Evolutionary conservation across 2,329 filamentous ascomycete genomes (phyloP).

Genomic region (Aspergillus viridinutans): DNA sequence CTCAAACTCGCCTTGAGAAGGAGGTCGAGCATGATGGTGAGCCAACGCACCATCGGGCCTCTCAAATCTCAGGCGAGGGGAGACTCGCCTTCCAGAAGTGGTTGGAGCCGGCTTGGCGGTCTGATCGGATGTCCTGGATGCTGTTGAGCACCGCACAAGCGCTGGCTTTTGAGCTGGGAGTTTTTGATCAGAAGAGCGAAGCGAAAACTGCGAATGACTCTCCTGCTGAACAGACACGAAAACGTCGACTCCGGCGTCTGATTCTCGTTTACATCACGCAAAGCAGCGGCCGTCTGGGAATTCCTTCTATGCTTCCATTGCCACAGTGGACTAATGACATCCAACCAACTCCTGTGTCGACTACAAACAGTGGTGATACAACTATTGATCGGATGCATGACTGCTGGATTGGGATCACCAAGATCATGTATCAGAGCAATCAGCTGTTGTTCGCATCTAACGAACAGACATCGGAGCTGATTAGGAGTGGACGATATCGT

Average conservation of each 20-base stretch:
- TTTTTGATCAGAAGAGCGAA: constrained; percentile 87
- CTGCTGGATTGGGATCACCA: constrained; percentile 91
- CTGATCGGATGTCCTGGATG: constrained; percentile 98
- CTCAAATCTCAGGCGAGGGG: constrained; percentile 66
- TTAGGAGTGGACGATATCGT: constrained; percentile 80
- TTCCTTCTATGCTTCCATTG: constrained; percentile 84
- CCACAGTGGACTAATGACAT: constrained; percentile 41
- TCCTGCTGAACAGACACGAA: constrained; percentile 63
- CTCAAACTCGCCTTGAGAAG: constrained; percentile 50
- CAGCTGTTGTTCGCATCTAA: constrained; percentile 82
- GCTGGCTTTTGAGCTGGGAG: constrained; percentile 86
- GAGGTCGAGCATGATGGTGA: constrained; percentile 38
- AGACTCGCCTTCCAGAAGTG: constrained; percentile 82
- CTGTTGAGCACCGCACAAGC: constrained; percentile 85
- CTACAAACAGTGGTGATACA: constrained; percentile 28
- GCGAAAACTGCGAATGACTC: constrained; percentile 53
- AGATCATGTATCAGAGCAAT: constrained; percentile 87
- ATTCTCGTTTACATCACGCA: constrained; percentile 90
- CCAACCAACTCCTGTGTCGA: constrained; percentile 26
- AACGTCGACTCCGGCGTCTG: constrained; percentile 78
- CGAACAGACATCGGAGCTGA: constrained; percentile 82
- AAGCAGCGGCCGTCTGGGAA: constrained; percentile 84
- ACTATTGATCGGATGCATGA: constrained; percentile 61
- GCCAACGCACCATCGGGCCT: constrained; percentile 41
- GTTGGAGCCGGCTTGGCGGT: constrained; percentile 93